Evolutionary conservation across 371 early-diverging fungal species (phyloP), one percentile per base, ranked within the genome.

Genomic region (Choanephora cucurbitarum): DNA sequence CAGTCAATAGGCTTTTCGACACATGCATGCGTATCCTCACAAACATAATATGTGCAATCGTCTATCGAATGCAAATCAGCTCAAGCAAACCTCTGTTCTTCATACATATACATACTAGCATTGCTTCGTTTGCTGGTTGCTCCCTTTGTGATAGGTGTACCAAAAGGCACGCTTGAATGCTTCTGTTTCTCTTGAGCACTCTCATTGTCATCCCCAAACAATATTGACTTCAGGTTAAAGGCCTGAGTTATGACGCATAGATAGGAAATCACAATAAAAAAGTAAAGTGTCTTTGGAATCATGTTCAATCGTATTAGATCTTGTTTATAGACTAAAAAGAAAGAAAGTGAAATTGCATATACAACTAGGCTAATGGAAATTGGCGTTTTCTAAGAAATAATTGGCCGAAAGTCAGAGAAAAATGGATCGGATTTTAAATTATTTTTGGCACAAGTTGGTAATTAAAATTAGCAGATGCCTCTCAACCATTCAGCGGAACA

Each of bases 1-100:
- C 67, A 67, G 4, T 62, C 52, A 1, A 55, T 19, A 17, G 67
- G 63, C 6, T 48, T 43, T 13, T 47, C 21, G 0, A 67, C 67
- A 53, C 67, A 67, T 17, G 21, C 45, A 28, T 39, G 17, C 5
- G 63, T 67, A 6, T 48, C 49, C 18, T 55, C 46, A 22, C 67
- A 67, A 13, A 63, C 44, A 9, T 59, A 67, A 19, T 48, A 21
- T 4, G 43, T 32, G 13, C 67, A 67, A 28, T 21, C 49, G 44
- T 60, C 60, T 60, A 60, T 49, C 19, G 15, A 23, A 21, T 54
- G 33, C 21, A 45, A 46, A 8, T 55, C 31, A 39, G 28, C 28
- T 28, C 28, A 28, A n/a, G n/a, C n/a, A n/a, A n/a, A n/a, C n/a
- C n/a, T n/a, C n/a, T n/a, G n/a, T n/a, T n/a, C n/a, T n/a, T n/a